Base-by-base conservation (phyloP, 768 basidiomycete genomes). In the Leucocoprinus birnbaumii region DNA sequence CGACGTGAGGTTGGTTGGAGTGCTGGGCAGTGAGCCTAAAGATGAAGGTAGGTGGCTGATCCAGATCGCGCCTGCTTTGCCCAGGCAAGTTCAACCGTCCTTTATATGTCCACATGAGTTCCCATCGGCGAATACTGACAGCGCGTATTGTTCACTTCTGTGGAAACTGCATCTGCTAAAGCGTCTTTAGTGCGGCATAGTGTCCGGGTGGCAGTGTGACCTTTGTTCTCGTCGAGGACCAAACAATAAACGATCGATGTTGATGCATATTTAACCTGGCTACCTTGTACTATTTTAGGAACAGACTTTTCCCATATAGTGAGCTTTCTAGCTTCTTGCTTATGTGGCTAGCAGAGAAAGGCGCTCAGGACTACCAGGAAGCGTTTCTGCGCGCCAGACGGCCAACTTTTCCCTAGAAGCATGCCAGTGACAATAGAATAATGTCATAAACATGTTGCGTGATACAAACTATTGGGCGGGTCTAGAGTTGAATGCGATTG, bases 51-150 rank as follows among this genome's bases (percentile, higher is more conserved):
- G 56, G 47, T 41, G 63, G 62, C 63, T 58, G 62, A 65, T 66
- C 65, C 65, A 64, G 65, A 66, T 64, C 65, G 63, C 62, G 49
- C 59, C 45, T 55, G 47, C 21, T 45, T 31, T 11, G 5, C 31
- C 41, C 5, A 37, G 14, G 14, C 5, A n/a, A n/a, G n/a, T 26
- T 35, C 40, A 25, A 22, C 14, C 38, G 11, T 22, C n/a, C 47
- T 31, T 55, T 48, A 55, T 55, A 55, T 35, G 26, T 37, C 31
- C 14, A 40, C 14, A 6, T 10, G 38, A n/a, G 4, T 10, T 3
- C 3, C 13, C 38, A 38, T 11, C 38, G 38, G 38, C 38, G 13
- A 38, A n/a, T 3, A 14, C 38, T 38, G 38, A 38, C 38, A 38
- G 11, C 16, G 8, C 8, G 38, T 38, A 48, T 19, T 24, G 45